These are phyloP conservation scores for Carex littledalei DNA, from an alignment of 176 grass and related monocot genomes.

Conservation along the genomic window DNA sequence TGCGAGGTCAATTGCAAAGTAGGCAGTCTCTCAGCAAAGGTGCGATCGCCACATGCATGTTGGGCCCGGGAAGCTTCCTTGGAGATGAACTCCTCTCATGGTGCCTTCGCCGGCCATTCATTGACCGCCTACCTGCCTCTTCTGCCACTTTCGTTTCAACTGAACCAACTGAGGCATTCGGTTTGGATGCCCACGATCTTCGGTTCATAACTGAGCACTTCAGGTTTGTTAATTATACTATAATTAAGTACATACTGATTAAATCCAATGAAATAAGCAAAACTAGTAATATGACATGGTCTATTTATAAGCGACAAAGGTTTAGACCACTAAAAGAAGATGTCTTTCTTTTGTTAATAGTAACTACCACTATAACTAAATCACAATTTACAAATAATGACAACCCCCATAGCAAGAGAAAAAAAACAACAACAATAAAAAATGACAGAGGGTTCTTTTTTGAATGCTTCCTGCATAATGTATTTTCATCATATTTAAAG, in stretches of 20 bases:
- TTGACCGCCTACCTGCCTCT: conserved; percentile 64
- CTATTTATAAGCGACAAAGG: neutral
- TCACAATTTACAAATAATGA: neutral
- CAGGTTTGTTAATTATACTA: conserved; percentile 14
- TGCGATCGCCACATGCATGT: conserved; percentile 63
- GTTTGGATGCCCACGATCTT: conserved; percentile 66
- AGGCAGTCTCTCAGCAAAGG: conserved; percentile 75
- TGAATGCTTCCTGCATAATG: neutral
- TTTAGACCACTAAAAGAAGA: neutral
- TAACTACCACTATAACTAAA: neutral
- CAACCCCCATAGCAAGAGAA: neutral
- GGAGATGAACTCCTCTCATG: conserved; percentile 96
- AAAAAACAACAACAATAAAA: neutral
- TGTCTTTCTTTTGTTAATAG: neutral
- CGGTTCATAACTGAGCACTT: conserved; percentile 95
- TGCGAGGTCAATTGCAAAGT: conserved; percentile 66
- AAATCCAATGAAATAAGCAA: neutral
- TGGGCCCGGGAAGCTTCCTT: conserved; percentile 68
- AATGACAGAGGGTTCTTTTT: neutral
- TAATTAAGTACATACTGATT: neutral
- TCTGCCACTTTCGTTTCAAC: conserved; percentile 80
- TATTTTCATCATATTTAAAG: neutral
- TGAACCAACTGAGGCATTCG: conserved; percentile 68
- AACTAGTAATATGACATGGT: neutral
- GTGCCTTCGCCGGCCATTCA: conserved; percentile 76